Conservation (phyloP, 2,329 filamentous ascomycete genomes). For the Pseudocercospora pini-densiflorae region DNA sequence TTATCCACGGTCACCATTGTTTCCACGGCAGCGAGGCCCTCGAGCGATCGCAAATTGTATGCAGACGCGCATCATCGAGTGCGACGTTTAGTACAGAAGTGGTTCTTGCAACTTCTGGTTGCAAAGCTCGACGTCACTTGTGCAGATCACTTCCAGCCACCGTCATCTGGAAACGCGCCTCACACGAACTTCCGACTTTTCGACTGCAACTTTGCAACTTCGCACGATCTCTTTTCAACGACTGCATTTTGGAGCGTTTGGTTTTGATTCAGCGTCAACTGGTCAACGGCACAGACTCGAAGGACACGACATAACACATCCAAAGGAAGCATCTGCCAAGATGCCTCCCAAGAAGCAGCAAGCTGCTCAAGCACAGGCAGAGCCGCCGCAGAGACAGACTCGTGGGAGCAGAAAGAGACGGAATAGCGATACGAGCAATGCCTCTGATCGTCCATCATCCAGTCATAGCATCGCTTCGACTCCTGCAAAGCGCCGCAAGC, state of each 20-base stretch:
- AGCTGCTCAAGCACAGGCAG: slow-evolving; percentile 14
- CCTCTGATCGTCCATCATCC: slow-evolving; percentile 30
- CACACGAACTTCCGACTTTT: not conserved
- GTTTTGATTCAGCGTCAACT: not conserved
- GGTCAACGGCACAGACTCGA: not conserved
- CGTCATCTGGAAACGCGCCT: not conserved
- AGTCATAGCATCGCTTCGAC: slow-evolving; percentile 28
- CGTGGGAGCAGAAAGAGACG: slow-evolving; percentile 34
- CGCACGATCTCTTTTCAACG: not conserved
- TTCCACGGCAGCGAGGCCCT: not conserved
- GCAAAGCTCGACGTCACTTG: not conserved
- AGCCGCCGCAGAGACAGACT: slow-evolving; percentile 25
- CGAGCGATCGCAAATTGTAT: not conserved
- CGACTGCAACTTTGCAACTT: not conserved
- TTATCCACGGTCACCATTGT: not conserved
- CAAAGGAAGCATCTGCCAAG: not conserved
- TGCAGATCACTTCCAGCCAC: not conserved
- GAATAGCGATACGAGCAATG: slow-evolving; percentile 35
- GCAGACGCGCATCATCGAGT: not conserved
- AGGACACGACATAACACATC: not conserved
- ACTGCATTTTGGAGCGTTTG: slow-evolving; percentile 3
- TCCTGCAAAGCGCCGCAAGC: slow-evolving; percentile 34
- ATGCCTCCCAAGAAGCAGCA: slow-evolving; percentile 36
- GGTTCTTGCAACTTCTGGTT: not conserved
- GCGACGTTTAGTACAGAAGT: not conserved